A percentile compares a stretch with the other conserved stretches of the same genome.
Conservation (phyloP, 495 filamentous ascomycete genomes). For the Chaetomium cochliodes region DNA sequence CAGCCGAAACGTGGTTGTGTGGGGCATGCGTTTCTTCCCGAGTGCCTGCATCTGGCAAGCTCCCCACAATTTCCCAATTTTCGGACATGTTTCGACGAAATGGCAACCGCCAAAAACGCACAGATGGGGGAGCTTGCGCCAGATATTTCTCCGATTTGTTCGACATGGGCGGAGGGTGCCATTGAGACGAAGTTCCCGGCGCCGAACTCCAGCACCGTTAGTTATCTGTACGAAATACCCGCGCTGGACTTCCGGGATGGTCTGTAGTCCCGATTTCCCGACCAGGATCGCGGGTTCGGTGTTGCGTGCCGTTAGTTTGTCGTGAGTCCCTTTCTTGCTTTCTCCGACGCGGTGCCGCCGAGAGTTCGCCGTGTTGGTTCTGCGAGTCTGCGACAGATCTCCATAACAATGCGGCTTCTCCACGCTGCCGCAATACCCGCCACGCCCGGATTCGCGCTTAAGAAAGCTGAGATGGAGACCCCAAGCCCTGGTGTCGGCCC, state of each 20-base stretch:
- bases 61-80: constrained; percentile 8
- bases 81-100: constrained; percentile 2
- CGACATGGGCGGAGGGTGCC: background rate
- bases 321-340: background rate
- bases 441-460: background rate
- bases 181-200: background rate
- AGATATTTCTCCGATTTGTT: constrained; percentile 29
- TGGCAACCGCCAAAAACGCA: background rate
- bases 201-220: background rate
- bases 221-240: background rate
- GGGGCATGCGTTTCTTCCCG: background rate
- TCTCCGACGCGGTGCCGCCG: constrained; percentile 10
- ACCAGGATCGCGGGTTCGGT: constrained; percentile 20
- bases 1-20: constrained; percentile 4
- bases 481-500: constrained; percentile 7
- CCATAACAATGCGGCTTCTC: background rate
- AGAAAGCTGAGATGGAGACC: background rate
- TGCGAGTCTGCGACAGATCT: background rate
- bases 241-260: constrained; percentile 6
- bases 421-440: background rate
- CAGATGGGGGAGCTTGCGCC: constrained; percentile 2
- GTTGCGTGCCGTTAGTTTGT: constrained; percentile 23
- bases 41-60: background rate
- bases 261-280: constrained; percentile 16
- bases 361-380: background rate